A percentile compares a stretch with the other conserved stretches of the same genome.
Evolutionary conservation across 73 alveolate species (phyloP).

Genomic region (Breviolum minutum): DNA sequence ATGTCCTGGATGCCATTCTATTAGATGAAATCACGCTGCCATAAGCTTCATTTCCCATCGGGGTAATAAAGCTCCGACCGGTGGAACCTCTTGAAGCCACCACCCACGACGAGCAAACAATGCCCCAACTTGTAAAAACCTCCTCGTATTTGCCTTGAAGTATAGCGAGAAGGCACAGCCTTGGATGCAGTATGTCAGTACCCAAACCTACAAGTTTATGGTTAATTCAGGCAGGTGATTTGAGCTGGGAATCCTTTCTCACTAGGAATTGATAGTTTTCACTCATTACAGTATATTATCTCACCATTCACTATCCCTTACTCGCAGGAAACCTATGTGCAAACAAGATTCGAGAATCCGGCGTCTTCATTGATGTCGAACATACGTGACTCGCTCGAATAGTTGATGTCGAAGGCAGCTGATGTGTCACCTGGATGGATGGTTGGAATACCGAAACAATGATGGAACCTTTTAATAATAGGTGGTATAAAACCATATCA

Average conservation of each 20-base stretch:
- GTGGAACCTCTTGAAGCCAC: not conserved
- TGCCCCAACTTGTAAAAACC: not conserved
- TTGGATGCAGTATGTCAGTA: not conserved
- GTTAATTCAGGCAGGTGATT: too few relatives aligned
- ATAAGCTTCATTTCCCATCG: not conserved
- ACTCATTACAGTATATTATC: too few relatives aligned
- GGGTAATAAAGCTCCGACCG: not conserved
- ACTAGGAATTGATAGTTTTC: too few relatives aligned
- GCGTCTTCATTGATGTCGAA: not conserved
- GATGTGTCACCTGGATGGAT: not conserved
- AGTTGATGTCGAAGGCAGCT: not conserved
- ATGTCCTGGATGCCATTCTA: not conserved
- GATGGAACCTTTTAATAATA: not conserved
- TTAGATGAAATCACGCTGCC: not conserved
- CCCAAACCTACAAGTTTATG: not conserved
- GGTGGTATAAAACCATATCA: not conserved
- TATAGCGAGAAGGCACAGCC: not conserved
- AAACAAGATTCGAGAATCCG: not conserved
- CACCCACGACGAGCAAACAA: not conserved
- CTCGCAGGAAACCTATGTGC: not conserved
- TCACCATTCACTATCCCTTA: too few relatives aligned
- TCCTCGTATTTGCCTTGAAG: not conserved
- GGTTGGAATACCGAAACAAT: not conserved
- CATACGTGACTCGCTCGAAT: too few relatives aligned
- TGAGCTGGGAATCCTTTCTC: too few relatives aligned